Evolutionary conservation across 768 basidiomycete genomes (phyloP), one percentile per base, ranked within the genome.

Genomic region (Mycena rosella): DNA sequence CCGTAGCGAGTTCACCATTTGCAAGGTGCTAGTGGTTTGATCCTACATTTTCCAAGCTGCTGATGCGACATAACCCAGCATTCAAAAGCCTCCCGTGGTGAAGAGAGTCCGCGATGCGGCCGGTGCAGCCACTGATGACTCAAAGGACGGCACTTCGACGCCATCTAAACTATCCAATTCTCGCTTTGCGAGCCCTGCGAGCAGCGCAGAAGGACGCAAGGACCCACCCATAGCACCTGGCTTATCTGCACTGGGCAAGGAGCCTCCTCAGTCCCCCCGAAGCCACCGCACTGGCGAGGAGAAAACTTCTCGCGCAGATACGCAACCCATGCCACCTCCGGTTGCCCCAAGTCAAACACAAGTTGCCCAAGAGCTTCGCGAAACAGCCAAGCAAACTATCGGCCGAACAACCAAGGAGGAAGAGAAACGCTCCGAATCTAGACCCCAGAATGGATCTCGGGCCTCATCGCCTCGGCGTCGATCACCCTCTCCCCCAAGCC

Each of bases 351-450:
- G 93, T 72, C 92, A 94, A 73, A 94, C 93, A 0, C 79, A 82
- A 8, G 91, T 91, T 13, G 92, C 93, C 1, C 91, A 94, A 71
- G 93, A 93, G 72, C 83, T 94, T 18, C 86, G 94, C 55, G 92
- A 92, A 75, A 93, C 91, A 3, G 93, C 93, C 8, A 91, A 90
- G 73, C 90, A 91, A 73, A 84, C 87, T 18, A 86, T 89, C 47
- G 76, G 75, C 38, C 83, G 88, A 73, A 71, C 82, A 5, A 83
- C 84, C 17, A 82, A 82, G 66, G 68, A 72, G 24, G 86, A 87
- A 32, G 84, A 85, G 53, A 83, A 79, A 40, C 73, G 73, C 7
- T 72, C 72, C 18, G 85, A 86, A 55, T 72, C 77, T 17, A 86
- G 87, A 22, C 80, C 78, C 69, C 85, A 84, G 57, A 83, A 82